Evolutionary conservation across 2,329 filamentous ascomycete genomes (phyloP).

Genomic region (Sclerotinia trifoliorum): DNA sequence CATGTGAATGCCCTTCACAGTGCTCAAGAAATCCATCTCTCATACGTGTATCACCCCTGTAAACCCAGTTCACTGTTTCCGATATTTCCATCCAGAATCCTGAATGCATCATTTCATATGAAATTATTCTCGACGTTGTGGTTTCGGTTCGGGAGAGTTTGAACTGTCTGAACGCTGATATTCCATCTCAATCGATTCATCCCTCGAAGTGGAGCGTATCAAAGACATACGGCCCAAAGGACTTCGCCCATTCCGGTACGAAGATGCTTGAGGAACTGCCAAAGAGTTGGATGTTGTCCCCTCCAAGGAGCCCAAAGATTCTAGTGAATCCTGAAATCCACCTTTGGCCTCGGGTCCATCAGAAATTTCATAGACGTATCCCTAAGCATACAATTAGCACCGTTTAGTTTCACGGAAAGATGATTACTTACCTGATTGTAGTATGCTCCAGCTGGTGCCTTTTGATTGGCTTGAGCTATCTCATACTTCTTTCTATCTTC

Average conservation of each 20-base stretch:
- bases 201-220: conserved; percentile 35
- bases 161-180: conserved; percentile 25
- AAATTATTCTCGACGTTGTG: background rate
- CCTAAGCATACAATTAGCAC: conserved; percentile 35
- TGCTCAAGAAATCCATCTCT: background rate
- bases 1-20: background rate
- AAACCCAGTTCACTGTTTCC: background rate
- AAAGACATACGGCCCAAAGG: conserved; percentile 41
- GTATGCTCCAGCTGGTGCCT: conserved; percentile 42
- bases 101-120: background rate
- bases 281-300: conserved; percentile 25
- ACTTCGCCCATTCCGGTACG: conserved; percentile 38
- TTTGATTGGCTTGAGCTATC: conserved; percentile 60
- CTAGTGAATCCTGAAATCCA: conserved; percentile 45
- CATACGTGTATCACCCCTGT: background rate
- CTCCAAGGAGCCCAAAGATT: conserved; percentile 38
- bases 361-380: conserved; percentile 52
- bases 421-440: conserved; percentile 24
- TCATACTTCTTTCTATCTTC: conserved; percentile 75
- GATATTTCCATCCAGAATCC: background rate
- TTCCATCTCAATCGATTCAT: conserved; percentile 33
- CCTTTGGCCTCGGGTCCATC: conserved; percentile 46
- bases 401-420: background rate
- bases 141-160: conserved; percentile 12
- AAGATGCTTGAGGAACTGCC: conserved; percentile 29